A percentile compares a stretch with the other conserved stretches of the same genome.
These are phyloP conservation scores for Solanum megistacrolobum DNA, from an alignment of 257 asterid genomes.

Conservation along the genomic window DNA sequence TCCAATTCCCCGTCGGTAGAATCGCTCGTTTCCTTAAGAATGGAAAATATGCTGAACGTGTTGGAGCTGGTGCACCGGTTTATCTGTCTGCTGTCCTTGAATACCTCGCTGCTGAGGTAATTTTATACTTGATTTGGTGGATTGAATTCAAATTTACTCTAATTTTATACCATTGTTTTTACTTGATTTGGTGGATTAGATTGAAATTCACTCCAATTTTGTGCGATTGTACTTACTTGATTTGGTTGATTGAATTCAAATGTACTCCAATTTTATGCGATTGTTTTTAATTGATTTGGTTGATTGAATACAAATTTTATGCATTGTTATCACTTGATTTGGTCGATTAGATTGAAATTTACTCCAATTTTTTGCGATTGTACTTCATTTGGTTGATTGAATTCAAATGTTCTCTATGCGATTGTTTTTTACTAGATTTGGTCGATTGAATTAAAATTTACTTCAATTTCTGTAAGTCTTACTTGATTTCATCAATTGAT, in stretches of 20 bases:
- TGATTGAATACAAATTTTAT: too few species aligned
- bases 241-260: background rate
- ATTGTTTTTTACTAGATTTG: background rate
- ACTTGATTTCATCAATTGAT: background rate
- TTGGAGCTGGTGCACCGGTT: slow-evolving; percentile 3
- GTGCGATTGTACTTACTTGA: background rate
- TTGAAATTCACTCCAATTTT: background rate
- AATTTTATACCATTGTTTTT: background rate
- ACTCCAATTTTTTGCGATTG: background rate
- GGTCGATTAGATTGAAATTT: background rate
- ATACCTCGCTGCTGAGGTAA: slow-evolving; percentile 8
- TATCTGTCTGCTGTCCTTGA: slow-evolving; percentile 1
- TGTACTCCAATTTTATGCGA: background rate
- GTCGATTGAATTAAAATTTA: background rate
- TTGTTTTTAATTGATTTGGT: background rate
- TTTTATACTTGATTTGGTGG: background rate
- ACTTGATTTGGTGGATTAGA: background rate
- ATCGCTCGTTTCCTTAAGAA: background rate
- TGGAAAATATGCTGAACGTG: slow-evolving; percentile 7
- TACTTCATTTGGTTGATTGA: background rate
- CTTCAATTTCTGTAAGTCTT: too few species aligned
- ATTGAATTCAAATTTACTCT: background rate
- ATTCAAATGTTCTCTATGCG: background rate
- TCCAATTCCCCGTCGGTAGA: slow-evolving; percentile 8
- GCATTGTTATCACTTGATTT: background rate